Evolutionary conservation across 768 basidiomycete genomes (phyloP), one percentile per base, ranked within the genome.

Genomic region (Mycena belliarum): DNA sequence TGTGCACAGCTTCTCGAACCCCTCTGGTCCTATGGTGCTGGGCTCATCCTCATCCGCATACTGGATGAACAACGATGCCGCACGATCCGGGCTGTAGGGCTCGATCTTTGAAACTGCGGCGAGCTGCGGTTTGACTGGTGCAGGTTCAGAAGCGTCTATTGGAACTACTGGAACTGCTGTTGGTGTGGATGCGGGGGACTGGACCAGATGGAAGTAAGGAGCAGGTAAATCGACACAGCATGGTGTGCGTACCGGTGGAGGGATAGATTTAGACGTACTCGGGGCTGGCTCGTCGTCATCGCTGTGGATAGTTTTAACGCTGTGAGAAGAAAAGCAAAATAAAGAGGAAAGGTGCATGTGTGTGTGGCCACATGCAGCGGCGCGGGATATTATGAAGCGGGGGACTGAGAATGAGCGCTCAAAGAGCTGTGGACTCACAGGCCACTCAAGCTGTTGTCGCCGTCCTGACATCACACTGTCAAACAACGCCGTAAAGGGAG

Each of bases 1-100:
- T 24, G 62, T 77, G 72, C 88, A 94, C 26, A 95, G 72, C 50
- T 72, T 76, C 70, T 87, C 85, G 60, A 93, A 84, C 2, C 90
- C 89, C 57, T 85, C 89, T 1, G 88, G 81, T 1, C 85, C 87
- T 64, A 94, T 91, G 42, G 81, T 74, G 44, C 73, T 67, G 14
- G 82, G 75, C 24, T 78, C 73, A 46, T 91, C 88, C 12, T 61
- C 65, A 57, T 83, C 82, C 23, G 84, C 82, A 65, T 89, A 91
- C 3, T 67, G 70, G 49, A 73, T 73, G 76, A 93, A 93, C 16
- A 92, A 76, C 1, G 72, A 72, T 23, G 76, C 72, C 18, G 85
- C 79, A 44, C 78, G 79, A 42, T 79, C 71, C 14, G 76, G 65
- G 18, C 77, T 78, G 71, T 88, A 91, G 10, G 81, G 65, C 63